Conservation (phyloP, 352 stramenopile genomes). For the Phytophthora idaei region DNA sequence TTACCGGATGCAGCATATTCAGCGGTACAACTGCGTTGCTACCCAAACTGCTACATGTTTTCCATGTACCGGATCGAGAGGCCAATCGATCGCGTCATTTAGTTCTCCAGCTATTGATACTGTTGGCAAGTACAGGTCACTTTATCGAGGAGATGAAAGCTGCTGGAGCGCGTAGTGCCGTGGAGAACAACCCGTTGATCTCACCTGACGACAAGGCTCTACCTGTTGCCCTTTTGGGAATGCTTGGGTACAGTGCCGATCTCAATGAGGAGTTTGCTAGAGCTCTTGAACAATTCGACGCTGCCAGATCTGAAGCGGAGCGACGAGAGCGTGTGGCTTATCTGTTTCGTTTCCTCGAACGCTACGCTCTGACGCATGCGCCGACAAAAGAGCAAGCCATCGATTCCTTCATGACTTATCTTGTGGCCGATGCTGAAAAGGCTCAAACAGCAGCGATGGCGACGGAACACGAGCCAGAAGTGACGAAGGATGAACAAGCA, state of each 20-base stretch:
- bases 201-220: constrained; percentile 56
- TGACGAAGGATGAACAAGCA: constrained; percentile 14
- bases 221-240: constrained; percentile 59
- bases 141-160: constrained; percentile 66
- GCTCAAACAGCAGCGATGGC: constrained; percentile 10
- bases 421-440: constrained; percentile 39
- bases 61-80: constrained; percentile 24
- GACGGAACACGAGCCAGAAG: constrained; percentile 12
- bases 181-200: constrained; percentile 70
- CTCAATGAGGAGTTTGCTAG: constrained; percentile 67
- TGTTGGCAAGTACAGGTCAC: constrained; percentile 58
- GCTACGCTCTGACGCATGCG: constrained; percentile 64
- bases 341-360: constrained; percentile 67
- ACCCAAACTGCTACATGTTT: constrained; percentile 44
- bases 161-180: constrained; percentile 45
- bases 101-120: constrained; percentile 56
- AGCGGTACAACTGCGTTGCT: constrained; percentile 32
- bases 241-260: constrained; percentile 75
- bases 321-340: constrained; percentile 54
- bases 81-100: constrained; percentile 43
- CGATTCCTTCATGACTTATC: constrained; percentile 55
- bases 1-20: constrained; percentile 35
- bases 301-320: constrained; percentile 16
- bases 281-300: constrained; percentile 48
- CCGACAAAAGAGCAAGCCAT: constrained; percentile 53